Conservation (phyloP, 2,329 filamentous ascomycete genomes). For the Huntiella bhutanensis region DNA sequence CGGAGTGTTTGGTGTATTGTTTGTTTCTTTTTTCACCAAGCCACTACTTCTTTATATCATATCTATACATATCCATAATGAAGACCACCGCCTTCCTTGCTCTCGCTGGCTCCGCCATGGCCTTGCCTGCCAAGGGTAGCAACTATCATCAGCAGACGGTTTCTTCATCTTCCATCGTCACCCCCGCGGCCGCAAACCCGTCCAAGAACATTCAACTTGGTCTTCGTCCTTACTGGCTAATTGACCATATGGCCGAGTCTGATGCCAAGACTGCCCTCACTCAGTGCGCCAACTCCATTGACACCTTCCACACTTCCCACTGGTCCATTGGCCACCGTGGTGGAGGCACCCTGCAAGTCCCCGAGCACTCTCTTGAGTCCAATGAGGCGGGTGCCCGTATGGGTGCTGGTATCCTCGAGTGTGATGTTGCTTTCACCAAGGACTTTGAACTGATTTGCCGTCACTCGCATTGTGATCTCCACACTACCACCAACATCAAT, state of each 20-base stretch:
- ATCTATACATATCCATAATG: background rate
- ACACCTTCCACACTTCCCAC: slow-evolving; percentile 27
- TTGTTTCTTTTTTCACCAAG: background rate
- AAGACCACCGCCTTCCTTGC: slow-evolving; percentile 3
- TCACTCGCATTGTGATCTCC: slow-evolving; percentile 47
- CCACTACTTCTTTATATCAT: background rate
- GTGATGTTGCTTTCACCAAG: slow-evolving; percentile 47
- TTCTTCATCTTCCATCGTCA: background rate
- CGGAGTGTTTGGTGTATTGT: too few species aligned
- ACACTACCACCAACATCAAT: slow-evolving; percentile 51
- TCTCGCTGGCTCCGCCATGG: slow-evolving; percentile 4
- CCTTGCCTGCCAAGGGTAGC: background rate
- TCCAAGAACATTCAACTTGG: slow-evolving; percentile 37
- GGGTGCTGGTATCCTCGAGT: slow-evolving; percentile 48
- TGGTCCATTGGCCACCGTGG: slow-evolving; percentile 47
- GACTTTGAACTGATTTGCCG: slow-evolving; percentile 49
- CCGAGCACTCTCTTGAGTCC: slow-evolving; percentile 42
- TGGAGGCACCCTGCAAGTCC: slow-evolving; percentile 41
- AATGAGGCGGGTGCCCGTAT: slow-evolving; percentile 44
- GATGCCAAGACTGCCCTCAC: slow-evolving; percentile 39
- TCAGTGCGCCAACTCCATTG: slow-evolving; percentile 34
- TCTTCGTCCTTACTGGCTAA: slow-evolving; percentile 43
- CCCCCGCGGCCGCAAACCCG: slow-evolving; percentile 13
- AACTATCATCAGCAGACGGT: background rate
- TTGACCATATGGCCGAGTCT: slow-evolving; percentile 40